A percentile compares a stretch with the other conserved stretches of the same genome.
These are phyloP conservation scores for Rhizophagus prolifer DNA, from an alignment of 192 early-diverging fungal species.

Conservation along the genomic window DNA sequence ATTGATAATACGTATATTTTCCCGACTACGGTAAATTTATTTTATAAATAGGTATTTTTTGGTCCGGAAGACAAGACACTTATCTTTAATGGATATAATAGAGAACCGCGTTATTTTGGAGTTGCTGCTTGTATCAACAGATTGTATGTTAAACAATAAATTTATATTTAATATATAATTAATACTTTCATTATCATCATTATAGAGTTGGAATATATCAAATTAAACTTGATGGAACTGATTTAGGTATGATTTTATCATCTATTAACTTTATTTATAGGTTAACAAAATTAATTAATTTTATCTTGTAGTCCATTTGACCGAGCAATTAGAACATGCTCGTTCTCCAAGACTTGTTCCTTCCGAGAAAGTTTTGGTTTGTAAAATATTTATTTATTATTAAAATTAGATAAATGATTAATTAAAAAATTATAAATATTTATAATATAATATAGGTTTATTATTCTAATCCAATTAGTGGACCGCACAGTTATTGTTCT, in stretches of 20 bases:
- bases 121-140: constrained; percentile 71
- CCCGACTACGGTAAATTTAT: background rate
- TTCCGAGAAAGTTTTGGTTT: constrained; percentile 33
- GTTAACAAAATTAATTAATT: background rate
- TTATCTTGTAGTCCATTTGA: background rate
- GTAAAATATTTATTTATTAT: background rate
- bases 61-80: constrained; percentile 48
- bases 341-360: constrained; percentile 64
- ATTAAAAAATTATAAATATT: background rate
- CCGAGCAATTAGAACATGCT: constrained; percentile 37
- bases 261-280: background rate
- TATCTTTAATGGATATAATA: constrained; percentile 67
- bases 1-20: background rate
- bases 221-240: constrained; percentile 2
- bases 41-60: constrained; percentile 45
- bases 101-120: constrained; percentile 56
- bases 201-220: constrained; percentile 5
- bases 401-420: background rate
- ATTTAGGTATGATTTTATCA: background rate
- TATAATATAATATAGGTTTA: constrained; percentile 44
- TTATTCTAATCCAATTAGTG: constrained; percentile 58
- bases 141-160: constrained; percentile 26
- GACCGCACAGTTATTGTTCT: constrained; percentile 68
- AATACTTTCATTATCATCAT: background rate
- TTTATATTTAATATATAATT: background rate